Evolutionary conservation across 441 rosid species (phyloP).

Genomic region (Sinapis alba): DNA sequence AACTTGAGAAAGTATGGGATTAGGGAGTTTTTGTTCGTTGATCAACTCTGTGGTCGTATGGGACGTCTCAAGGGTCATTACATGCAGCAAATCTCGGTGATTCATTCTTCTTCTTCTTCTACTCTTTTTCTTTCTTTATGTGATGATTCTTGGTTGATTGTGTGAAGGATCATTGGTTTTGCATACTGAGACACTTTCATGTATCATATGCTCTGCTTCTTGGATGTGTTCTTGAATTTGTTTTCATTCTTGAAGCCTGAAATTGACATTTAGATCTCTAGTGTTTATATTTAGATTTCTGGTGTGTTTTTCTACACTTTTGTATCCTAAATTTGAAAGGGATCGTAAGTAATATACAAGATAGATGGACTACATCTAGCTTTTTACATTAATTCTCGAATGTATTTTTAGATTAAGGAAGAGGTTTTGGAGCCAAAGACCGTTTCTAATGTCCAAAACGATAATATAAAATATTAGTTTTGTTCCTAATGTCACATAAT

Average conservation of each 20-base stretch:
- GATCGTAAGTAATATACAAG: no score
- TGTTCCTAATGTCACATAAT: no score
- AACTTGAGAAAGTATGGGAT: slow-evolving; percentile 79
- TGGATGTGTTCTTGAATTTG: background rate
- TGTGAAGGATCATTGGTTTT: background rate
- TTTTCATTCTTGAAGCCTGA: background rate
- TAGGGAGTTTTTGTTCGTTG: slow-evolving; percentile 77
- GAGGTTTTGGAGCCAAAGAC: no score
- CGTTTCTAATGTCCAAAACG: no score
- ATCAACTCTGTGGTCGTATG: slow-evolving; percentile 64
- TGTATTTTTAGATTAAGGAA: no score
- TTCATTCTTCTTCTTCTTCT: background rate
- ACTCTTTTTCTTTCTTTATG: background rate
- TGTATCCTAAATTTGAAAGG: no score
- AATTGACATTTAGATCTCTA: background rate
- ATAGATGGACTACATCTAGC: no score
- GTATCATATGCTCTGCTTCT: background rate
- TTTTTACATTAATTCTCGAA: no score
- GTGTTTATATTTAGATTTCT: no score
- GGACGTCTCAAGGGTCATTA: slow-evolving; percentile 54
- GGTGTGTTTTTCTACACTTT: no score
- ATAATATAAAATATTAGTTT: no score
- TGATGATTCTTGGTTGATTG: no score
- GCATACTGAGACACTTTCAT: background rate
- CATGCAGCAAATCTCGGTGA: slow-evolving; percentile 60